Percentiles rank a stretch among this genome's conserved stretches.
These are phyloP conservation scores for Kuraishia molischiana DNA, from an alignment of 805 yeast genomes.

Conservation along the genomic window DNA sequence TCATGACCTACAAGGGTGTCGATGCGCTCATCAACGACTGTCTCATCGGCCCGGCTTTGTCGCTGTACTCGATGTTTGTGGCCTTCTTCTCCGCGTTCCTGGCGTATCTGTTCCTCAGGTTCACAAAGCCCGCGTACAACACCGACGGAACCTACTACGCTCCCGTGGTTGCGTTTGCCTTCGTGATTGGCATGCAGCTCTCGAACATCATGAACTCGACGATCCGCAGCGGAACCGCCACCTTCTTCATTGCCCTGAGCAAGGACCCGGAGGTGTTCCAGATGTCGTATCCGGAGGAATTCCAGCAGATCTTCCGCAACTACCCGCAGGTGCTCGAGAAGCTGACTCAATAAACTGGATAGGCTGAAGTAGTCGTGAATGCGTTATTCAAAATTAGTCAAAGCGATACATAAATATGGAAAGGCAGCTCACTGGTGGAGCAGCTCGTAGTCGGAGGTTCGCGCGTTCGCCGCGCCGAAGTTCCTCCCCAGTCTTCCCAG, in stretches of 20 bases:
- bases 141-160: constrained; percentile 52
- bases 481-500: neutral
- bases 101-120: constrained; percentile 57
- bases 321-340: constrained; percentile 3
- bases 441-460: neutral
- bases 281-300: constrained; percentile 49
- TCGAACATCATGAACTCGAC: constrained; percentile 60
- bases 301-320: constrained; percentile 2
- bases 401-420: neutral
- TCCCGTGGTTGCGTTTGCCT: constrained; percentile 65
- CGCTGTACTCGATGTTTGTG: constrained; percentile 65
- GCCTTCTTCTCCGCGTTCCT: constrained; percentile 43
- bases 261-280: constrained; percentile 74
- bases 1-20: constrained; percentile 70
- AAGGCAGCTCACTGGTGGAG: neutral
- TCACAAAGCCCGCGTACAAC: constrained; percentile 62
- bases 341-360: neutral
- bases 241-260: constrained; percentile 73
- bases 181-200: constrained; percentile 64
- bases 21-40: constrained; percentile 82
- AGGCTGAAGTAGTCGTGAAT: too few relatives aligned
- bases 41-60: constrained; percentile 66
- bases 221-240: constrained; percentile 65
- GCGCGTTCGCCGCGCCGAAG: neutral
- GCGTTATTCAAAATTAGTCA: too few relatives aligned